Percentiles rank a stretch among this genome's conserved stretches.
These are phyloP conservation scores for Kondoa malvinella DNA, from an alignment of 768 basidiomycete genomes.

Conservation along the genomic window DNA sequence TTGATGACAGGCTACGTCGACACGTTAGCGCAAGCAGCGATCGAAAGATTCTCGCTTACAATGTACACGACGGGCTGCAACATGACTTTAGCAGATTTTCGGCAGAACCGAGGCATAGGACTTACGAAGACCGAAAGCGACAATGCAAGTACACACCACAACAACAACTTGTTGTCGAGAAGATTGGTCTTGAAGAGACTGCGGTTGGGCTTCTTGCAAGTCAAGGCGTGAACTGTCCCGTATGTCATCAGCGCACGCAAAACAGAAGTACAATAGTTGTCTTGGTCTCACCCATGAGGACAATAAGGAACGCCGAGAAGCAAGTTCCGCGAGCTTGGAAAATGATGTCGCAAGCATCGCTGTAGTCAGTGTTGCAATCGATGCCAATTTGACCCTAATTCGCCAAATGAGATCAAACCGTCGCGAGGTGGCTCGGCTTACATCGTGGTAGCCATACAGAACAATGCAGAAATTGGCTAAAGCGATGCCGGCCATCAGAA, in stretches of 20 bases:
- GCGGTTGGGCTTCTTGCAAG: conserved; percentile 32
- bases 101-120: not conserved
- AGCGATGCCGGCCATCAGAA: conserved; percentile 29
- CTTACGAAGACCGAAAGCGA: conserved; percentile 27
- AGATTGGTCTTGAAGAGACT: conserved; percentile 32
- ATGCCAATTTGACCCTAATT: conserved; percentile 26
- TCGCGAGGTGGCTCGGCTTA: not conserved
- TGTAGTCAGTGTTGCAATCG: conserved; percentile 30
- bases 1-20: conserved; percentile 26
- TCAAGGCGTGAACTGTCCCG: conserved; percentile 25
- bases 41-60: conserved; percentile 5
- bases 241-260: too few relatives aligned
- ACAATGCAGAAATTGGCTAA: conserved; percentile 33
- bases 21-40: conserved; percentile 1
- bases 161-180: conserved; percentile 30
- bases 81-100: not conserved
- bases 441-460: conserved; percentile 15
- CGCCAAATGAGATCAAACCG: not conserved
- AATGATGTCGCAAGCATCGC: conserved; percentile 29
- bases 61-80: conserved; percentile 32
- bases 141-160: conserved; percentile 29
- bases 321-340: conserved; percentile 32
- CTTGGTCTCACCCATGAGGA: conserved; percentile 26
- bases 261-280: too few relatives aligned
- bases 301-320: conserved; percentile 31